phyloP scores from a whole-genome alignment of 2,329 filamentous ascomycete species.

The Endoconidiophora polonica region DNA sequence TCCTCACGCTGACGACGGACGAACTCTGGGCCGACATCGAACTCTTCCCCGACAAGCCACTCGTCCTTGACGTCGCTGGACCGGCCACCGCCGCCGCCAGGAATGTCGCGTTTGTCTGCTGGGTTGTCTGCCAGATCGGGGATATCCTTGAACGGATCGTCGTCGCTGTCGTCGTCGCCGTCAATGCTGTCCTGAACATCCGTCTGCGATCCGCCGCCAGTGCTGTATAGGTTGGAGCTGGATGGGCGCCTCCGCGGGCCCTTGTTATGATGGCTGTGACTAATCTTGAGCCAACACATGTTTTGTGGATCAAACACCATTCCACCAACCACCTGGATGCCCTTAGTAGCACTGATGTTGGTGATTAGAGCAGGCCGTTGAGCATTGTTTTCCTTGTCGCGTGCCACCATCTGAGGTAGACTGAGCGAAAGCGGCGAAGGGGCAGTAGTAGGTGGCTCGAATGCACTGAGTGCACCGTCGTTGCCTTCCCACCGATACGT shows the following conservation, averaged over 20 bases:
- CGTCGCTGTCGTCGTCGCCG: conserved; percentile 63
- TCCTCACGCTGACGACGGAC: conserved; percentile 77
- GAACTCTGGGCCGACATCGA: conserved; percentile 92
- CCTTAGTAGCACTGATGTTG: conserved; percentile 69
- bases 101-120: conserved; percentile 30
- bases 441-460: conserved; percentile 47
- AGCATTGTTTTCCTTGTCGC: conserved; percentile 35
- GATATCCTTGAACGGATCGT: conserved; percentile 90
- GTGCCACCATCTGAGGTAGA: conserved; percentile 25
- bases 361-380: conserved; percentile 71
- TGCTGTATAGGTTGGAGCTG: conserved; percentile 9
- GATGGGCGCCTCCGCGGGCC: conserved; percentile 8
- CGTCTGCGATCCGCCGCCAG: conserved; percentile 19
- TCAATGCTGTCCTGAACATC: conserved; percentile 42
- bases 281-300: conserved; percentile 92
- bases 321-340: conserved; percentile 84
- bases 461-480: conserved; percentile 65
- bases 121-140: conserved; percentile 67
- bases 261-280: conserved; percentile 23
- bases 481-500: conserved; percentile 93
- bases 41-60: conserved; percentile 85
- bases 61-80: conserved; percentile 52
- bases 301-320: conserved; percentile 97
- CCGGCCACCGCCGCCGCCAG: conserved; percentile 21
- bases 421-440: conserved; percentile 31